Evolutionary conservation across 2,329 filamentous ascomycete genomes (phyloP), one percentile per base, ranked within the genome.

Genomic region (Pestalotiopsis sp.): DNA sequence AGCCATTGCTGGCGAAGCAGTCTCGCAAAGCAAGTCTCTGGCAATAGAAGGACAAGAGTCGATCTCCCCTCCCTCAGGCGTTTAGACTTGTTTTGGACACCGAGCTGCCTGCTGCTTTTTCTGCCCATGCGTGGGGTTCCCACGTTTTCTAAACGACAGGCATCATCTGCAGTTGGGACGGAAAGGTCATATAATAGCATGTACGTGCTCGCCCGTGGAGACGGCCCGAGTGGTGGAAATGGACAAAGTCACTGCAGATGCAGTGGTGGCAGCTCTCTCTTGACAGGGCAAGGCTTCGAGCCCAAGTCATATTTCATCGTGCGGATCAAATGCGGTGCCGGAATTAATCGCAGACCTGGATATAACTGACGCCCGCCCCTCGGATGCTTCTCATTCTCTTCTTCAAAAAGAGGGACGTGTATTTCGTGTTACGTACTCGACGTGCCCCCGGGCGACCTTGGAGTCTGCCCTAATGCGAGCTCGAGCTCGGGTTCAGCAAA

Each of bases 1-100:
- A 64, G 70, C 64, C 67, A 69, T 69, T 14, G 66, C 68, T 59
- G 58, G 23, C 38, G 27, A 38, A 36, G 4, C 59, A 38, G 13
- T 11, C n/a, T 17, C 14, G 57, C 14, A 39, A 39, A 62, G 9
- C n/a, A 20, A 20, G 38, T 20, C 36, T 62, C 31, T 20, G 31
- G 27, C 17, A 52, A n/a, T n/a, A 52, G 20, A 52, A 52, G 20
- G 20, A 52, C 41, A 49, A 52, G 20, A 52, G 45, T 52, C 45
- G 45, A 52, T 52, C 45, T 20, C 45, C 17, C 45, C 45, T 52
- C 14, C 41, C 20, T 52, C 45, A 20, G 45, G 45, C 6, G 45
- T 23, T 52, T 36, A 62, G 59, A 36, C 59, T 62, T 36, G 5
- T 62, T 62, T 62, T 36, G 59, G 59, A 62, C 59, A 62, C 59